Conservation (phyloP, 176 grass and related monocot species). For the Pontederia paniculata region DNA sequence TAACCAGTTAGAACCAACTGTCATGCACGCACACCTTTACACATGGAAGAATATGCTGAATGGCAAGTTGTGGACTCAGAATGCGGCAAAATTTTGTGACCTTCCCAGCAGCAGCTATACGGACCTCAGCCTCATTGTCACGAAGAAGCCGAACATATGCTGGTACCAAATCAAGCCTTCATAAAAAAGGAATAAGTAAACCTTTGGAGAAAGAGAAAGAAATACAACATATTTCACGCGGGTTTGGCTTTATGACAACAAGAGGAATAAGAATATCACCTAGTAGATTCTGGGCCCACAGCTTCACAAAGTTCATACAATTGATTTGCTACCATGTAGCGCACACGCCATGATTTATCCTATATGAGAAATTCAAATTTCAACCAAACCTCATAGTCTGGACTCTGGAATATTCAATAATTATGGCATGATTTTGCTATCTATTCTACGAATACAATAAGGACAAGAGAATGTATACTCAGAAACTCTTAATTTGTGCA, state of each 20-base stretch:
- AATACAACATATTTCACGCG: not conserved
- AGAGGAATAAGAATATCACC: conserved; percentile 21
- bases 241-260: not conserved
- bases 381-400: not conserved
- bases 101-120: conserved; percentile 94
- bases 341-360: conserved; percentile 99
- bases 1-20: not conserved
- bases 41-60: conserved; percentile 86
- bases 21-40: conserved; percentile 43
- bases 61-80: conserved; percentile 54
- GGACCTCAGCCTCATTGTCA: conserved; percentile 96
- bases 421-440: not conserved
- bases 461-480: not conserved
- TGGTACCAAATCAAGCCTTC: conserved; percentile 61
- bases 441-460: not conserved
- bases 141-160: conserved; percentile 94
- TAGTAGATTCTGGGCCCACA: conserved; percentile 74
- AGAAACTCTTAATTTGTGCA: not conserved
- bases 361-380: conserved; percentile 14
- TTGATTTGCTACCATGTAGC: conserved; percentile 98
- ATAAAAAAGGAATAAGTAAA: conserved; percentile 17
- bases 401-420: not conserved
- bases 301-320: conserved; percentile 90
- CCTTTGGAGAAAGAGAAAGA: not conserved
- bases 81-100: conserved; percentile 90